A percentile compares a stretch with the other conserved stretches of the same genome.
phyloP scores from a whole-genome alignment of 768 basidiomycete genomes.

The Filobasidium floriforme region DNA sequence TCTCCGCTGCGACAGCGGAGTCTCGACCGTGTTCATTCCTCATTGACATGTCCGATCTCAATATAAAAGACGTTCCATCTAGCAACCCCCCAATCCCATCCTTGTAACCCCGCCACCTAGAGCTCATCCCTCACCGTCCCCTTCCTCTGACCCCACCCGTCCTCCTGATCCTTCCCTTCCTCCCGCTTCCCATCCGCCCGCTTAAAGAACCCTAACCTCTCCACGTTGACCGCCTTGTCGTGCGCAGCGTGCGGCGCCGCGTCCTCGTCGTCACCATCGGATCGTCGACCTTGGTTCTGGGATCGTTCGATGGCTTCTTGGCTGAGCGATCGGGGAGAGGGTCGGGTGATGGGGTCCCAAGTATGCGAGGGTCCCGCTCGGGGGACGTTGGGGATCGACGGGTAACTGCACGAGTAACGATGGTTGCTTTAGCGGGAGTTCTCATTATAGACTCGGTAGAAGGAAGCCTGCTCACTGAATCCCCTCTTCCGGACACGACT shows the following conservation, averaged over 20 bases:
- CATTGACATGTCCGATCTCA: not conserved
- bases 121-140: not conserved
- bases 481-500: not conserved
- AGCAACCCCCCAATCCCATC: not conserved
- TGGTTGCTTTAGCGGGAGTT: not conserved
- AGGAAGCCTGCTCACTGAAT: not conserved
- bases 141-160: not conserved
- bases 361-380: not conserved
- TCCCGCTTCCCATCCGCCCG: not conserved
- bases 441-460: not conserved
- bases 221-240: not conserved
- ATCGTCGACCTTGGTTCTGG: not conserved
- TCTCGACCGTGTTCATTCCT: no score
- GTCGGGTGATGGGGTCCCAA: not conserved
- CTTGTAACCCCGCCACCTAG: not conserved
- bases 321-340: not conserved
- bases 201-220: conserved; percentile 2
- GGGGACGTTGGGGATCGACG: not conserved
- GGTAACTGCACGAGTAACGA: not conserved
- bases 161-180: not conserved
- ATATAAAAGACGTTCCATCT: not conserved
- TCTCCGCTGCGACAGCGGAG: no score
- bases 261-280: not conserved
- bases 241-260: not conserved
- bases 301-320: not conserved